These are phyloP conservation scores for Skeletonema marinoi DNA, from an alignment of 108 stramenopile genomes.

Conservation along the genomic window DNA sequence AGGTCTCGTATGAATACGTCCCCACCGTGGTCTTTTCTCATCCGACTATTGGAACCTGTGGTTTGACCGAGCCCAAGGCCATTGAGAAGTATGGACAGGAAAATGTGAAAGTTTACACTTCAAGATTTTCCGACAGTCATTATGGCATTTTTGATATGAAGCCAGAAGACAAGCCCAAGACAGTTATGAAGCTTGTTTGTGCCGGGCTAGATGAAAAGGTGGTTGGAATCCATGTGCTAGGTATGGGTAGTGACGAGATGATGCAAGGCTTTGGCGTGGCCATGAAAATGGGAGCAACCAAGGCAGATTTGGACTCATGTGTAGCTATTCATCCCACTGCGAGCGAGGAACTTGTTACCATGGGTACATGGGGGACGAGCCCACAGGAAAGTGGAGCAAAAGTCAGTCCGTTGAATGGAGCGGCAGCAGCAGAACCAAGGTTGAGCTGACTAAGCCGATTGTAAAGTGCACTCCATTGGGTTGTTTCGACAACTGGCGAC, in stretches of 20 bases:
- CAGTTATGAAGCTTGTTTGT: slow-evolving; percentile 89
- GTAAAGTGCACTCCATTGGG: neutral
- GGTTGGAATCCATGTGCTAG: slow-evolving; percentile 93
- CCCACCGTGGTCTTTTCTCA: slow-evolving; percentile 94
- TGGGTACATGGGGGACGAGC: slow-evolving; percentile 85
- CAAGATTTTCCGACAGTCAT: slow-evolving; percentile 90
- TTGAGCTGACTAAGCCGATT: slow-evolving; percentile 27
- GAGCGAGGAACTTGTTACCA: slow-evolving; percentile 89
- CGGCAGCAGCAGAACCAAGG: slow-evolving; percentile 59
- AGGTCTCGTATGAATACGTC: slow-evolving; percentile 76
- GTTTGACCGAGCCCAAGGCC: slow-evolving; percentile 89
- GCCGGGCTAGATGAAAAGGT: slow-evolving; percentile 86
- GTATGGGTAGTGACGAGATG: slow-evolving; percentile 96
- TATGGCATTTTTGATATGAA: slow-evolving; percentile 88
- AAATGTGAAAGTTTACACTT: slow-evolving; percentile 90
- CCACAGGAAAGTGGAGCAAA: slow-evolving; percentile 72
- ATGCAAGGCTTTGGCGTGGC: slow-evolving; percentile 91
- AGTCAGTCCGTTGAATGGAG: slow-evolving; percentile 70
- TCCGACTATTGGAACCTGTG: slow-evolving; percentile 86
- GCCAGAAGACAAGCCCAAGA: slow-evolving; percentile 92
- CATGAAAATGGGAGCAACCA: slow-evolving; percentile 94
- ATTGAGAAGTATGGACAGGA: slow-evolving; percentile 83
- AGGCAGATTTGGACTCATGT: slow-evolving; percentile 95
- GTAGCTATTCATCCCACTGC: slow-evolving; percentile 97
- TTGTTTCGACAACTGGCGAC: neutral